phyloP scores from a whole-genome alignment of 2,329 filamentous ascomycete species.

The Penicillium frequentans region DNA sequence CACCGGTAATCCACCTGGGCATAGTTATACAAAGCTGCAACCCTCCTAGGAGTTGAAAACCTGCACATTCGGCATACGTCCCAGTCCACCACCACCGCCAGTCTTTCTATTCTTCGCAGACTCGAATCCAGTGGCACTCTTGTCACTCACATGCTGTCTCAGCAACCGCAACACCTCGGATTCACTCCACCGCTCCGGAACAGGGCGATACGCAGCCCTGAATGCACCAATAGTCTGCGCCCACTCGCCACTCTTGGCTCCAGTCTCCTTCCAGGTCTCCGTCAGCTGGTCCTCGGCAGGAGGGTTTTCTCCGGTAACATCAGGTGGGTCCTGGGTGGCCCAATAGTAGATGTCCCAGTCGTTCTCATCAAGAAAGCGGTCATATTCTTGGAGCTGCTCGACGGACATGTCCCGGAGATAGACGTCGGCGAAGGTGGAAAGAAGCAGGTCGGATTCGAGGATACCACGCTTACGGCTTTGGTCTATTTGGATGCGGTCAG shows the following conservation, averaged over 20 bases:
- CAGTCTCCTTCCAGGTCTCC: constrained; percentile 52
- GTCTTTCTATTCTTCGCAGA: constrained; percentile 40
- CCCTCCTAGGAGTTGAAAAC: constrained; percentile 34
- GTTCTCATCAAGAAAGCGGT: constrained; percentile 94
- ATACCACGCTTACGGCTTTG: constrained; percentile 96
- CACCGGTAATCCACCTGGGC: background rate
- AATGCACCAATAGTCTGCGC: constrained; percentile 94
- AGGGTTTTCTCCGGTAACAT: constrained; percentile 50
- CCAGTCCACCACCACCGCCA: constrained; percentile 40
- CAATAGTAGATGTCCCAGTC: constrained; percentile 99
- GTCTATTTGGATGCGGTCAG: constrained; percentile 57
- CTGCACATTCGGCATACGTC: constrained; percentile 51
- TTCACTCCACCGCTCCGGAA: constrained; percentile 80
- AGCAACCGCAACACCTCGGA: constrained; percentile 77
- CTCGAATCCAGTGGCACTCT: constrained; percentile 55
- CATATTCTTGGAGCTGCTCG: constrained; percentile 77
- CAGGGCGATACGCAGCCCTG: constrained; percentile 87
- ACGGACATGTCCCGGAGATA: constrained; percentile 73
- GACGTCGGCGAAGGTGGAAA: constrained; percentile 88
- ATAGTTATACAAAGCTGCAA: background rate
- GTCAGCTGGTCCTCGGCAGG: constrained; percentile 36
- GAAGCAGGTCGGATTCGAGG: constrained; percentile 90
- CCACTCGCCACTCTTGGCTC: constrained; percentile 75
- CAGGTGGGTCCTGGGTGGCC: constrained; percentile 77
- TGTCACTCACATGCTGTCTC: constrained; percentile 74